Evolutionary conservation across 768 basidiomycete genomes (phyloP).

Genomic region (Collybiopsis luxurians): DNA sequence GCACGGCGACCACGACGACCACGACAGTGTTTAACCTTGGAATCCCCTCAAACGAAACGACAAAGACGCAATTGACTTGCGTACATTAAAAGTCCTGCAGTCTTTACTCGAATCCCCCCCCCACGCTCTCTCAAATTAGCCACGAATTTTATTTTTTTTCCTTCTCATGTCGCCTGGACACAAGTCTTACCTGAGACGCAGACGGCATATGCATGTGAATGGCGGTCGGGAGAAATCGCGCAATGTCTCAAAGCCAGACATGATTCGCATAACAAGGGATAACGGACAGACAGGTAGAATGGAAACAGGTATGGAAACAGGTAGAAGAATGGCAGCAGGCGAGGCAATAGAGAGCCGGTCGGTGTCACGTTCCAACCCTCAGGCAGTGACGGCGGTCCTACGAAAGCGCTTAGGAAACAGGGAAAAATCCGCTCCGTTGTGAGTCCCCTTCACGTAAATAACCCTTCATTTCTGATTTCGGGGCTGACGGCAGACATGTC

Average conservation of each 20-base stretch:
- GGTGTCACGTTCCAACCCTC: too few species aligned
- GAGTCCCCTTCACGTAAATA: too few species aligned
- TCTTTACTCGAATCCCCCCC: not conserved
- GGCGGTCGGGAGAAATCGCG: not conserved
- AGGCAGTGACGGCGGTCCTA: too few species aligned
- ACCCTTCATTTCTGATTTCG: too few species aligned
- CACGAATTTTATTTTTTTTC: not conserved
- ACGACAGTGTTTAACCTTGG: too few species aligned
- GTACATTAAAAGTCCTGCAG: not conserved
- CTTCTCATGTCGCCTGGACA: not conserved
- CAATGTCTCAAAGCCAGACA: not conserved
- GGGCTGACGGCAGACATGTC: too few species aligned
- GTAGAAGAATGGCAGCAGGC: not conserved
- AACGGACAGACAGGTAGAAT: not conserved
- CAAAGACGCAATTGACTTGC: slow-evolving; percentile 3
- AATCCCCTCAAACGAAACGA: too few species aligned
- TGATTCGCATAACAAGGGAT: not conserved
- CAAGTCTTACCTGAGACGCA: not conserved
- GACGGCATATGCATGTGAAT: not conserved
- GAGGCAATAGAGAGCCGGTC: not conserved
- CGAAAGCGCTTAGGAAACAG: too few species aligned
- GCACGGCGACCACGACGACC: too few species aligned
- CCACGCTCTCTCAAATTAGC: not conserved
- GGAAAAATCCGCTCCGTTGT: too few species aligned
- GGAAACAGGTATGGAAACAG: not conserved